Evolutionary conservation across 345 rosid genomes (phyloP), one percentile per base, ranked within the genome.

Genomic region (Eucalyptus sp.): DNA sequence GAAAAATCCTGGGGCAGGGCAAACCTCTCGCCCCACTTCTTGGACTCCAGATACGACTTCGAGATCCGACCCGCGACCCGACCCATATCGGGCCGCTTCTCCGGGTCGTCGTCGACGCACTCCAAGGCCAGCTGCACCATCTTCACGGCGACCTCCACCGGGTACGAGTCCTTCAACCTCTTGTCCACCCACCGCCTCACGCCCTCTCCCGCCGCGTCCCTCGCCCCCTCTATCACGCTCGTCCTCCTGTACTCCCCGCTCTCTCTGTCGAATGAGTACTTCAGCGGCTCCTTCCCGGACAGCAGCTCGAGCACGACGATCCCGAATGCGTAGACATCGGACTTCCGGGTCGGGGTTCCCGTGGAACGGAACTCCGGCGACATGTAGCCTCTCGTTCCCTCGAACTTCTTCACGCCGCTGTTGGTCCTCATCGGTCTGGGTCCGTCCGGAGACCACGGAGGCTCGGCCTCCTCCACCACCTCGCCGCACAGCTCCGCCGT

Each of bases 121-220:
- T 93, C 94, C 88, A 94, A 9, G 76, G 93, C 96, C 86, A 94
- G n/a, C 85, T 86, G 51, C 76, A 90, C 91, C 93, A 94, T 90
- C 91, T 90, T 93, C 91, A 91, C 93, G 10, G 91, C 95, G 68
- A 93, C 97, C 20, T 93, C 96, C 89, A 94, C 91, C 25, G 95
- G 96, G 71, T 87, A 95, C 43, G 97, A 95, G 81, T 95, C 96
- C 88, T 88, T 93, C 89, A 94, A 37, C 89, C 94, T 93, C 93
- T 90, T 88, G 87, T 95, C 96, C 62, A 93, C 89, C 97, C 95
- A 94, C 71, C 71, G 86, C 92, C 95, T 94, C 90, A 93, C 89
- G 60, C 88, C 92, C 13, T 86, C 91, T 5, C 76, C 86, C n/a
- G 62, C 90, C 2, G 90, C 94, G 56, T 54, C 92, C 80, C 92